Percentiles rank a stretch among this genome's conserved stretches.
Evolutionary conservation across 345 rosid genomes (phyloP).

Genomic region (Citrus australasica): DNA sequence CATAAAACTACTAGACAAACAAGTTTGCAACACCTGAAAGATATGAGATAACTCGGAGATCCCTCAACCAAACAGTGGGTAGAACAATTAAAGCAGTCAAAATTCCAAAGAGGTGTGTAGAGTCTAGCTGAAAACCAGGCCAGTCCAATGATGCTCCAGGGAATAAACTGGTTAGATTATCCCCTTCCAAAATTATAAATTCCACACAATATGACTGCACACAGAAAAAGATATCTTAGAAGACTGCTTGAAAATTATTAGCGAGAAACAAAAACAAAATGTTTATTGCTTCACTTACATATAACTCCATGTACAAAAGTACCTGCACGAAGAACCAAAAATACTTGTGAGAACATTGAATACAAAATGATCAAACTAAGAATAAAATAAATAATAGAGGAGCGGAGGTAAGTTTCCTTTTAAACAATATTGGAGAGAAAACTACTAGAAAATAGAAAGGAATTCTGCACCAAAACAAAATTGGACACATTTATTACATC

Average conservation of each 20-base stretch:
- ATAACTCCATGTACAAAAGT: constrained; percentile 69
- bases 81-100: constrained; percentile 66
- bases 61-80: constrained; percentile 83
- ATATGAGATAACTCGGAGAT: constrained; percentile 76
- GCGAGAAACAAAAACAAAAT: background rate
- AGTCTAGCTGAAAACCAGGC: constrained; percentile 59
- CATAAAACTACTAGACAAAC: background rate
- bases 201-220: constrained; percentile 88
- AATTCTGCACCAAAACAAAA: background rate
- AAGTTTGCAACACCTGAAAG: constrained; percentile 62
- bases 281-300: constrained; percentile 47
- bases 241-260: constrained; percentile 12
- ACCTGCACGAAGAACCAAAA: constrained; percentile 54
- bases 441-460: background rate
- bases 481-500: background rate
- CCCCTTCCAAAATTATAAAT: constrained; percentile 90
- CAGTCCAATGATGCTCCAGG: constrained; percentile 68
- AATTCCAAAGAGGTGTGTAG: constrained; percentile 74
- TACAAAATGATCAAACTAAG: background rate
- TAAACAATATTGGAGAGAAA: background rate
- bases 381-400: background rate
- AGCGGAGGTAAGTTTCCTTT: background rate
- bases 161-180: constrained; percentile 76
- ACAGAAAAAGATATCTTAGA: constrained; percentile 12
- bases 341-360: constrained; percentile 14